Evolutionary conservation across 2,329 filamentous ascomycete species (phyloP).

Genomic region (Alternaria gaisen): DNA sequence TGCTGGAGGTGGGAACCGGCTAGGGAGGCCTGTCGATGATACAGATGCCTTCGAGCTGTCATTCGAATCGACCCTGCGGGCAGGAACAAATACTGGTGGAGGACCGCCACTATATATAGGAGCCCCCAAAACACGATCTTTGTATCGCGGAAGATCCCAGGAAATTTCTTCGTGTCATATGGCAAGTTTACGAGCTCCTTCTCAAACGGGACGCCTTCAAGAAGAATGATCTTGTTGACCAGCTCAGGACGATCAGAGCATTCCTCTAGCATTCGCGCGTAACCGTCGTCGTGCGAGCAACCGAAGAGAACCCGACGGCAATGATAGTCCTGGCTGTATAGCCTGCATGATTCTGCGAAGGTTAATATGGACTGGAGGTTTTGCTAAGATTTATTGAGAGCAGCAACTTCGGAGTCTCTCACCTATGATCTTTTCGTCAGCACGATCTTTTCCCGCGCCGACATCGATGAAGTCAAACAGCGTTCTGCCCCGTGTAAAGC

Average conservation of each 20-base stretch:
- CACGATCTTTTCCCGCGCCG: slow-evolving; percentile 56
- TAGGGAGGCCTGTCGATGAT: slow-evolving; percentile 36
- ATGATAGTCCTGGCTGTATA: slow-evolving; percentile 65
- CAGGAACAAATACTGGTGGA: slow-evolving; percentile 4
- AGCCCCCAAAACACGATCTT: slow-evolving; percentile 51
- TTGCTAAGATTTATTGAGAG: neutral
- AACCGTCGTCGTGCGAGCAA: slow-evolving; percentile 66
- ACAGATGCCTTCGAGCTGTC: slow-evolving; percentile 20
- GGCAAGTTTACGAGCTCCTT: slow-evolving; percentile 61
- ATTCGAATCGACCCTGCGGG: slow-evolving; percentile 4
- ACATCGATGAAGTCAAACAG: slow-evolving; percentile 58
- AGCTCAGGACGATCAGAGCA: slow-evolving; percentile 57
- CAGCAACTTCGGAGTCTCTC: slow-evolving; percentile 34
- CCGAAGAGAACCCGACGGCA: slow-evolving; percentile 69
- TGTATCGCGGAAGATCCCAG: slow-evolving; percentile 62
- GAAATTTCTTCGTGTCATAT: slow-evolving; percentile 61
- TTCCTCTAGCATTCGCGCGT: slow-evolving; percentile 62
- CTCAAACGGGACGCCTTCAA: slow-evolving; percentile 66
- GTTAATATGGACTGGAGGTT: slow-evolving; percentile 10
- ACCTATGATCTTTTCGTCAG: slow-evolving; percentile 60
- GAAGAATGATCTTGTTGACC: slow-evolving; percentile 61
- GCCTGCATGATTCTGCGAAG: slow-evolving; percentile 61
- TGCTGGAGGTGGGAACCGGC: slow-evolving; percentile 40
- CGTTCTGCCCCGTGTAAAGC: slow-evolving; percentile 62
- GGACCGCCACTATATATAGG: slow-evolving; percentile 6